Base-by-base conservation (phyloP, 169 alveolate species). In the Plasmodium blacklocki region DNA sequence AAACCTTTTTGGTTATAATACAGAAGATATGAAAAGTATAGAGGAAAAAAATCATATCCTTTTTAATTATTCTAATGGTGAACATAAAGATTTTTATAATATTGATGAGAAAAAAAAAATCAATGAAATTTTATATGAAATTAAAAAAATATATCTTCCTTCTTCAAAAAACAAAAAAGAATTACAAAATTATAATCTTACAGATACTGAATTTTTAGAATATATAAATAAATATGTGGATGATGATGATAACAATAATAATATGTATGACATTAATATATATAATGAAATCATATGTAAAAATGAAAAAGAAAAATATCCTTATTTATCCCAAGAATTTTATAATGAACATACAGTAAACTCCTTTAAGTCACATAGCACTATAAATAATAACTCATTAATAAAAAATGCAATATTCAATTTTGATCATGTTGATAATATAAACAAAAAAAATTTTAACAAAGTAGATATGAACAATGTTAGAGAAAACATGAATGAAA, bases 21-120 rank as follows among this genome's bases (percentile, higher is more conserved):
- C 91, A 21, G 66, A 70, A 23, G 56, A 18, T 64, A 71, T 74
- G 15, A 70, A 58, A 86, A 26, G 1, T 45, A 66, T 62, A 6
- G 92, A 86, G 71, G 78, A 86, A 54, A 86, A 59, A 86, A 86
- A 19, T 85, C 39, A 86, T 19, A 21, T 12, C 11, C n/a, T 83
- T 47, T 11, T 29, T 23, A 72, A 66, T 26, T 71, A 21, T 39
- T 86, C 92, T 9, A 71, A 32, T 68, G 50, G 21, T 59, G 15
- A 67, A 23, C 63, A 18, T 49, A 66, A 56, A 32, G 67, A 26
- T 66, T 68, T 43, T 72, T 68, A 58, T 49, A 39, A 29, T 19
- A 67, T 68, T 32, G 45, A 43, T 15, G 90, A 80, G 18, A 80
- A 47, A 15, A 49, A 50, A 9, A 83, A 80, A 21, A 71, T 67